These are phyloP conservation scores for Gillenia trifoliata DNA, from an alignment of 306 rosid genomes.

Conservation along the genomic window DNA sequence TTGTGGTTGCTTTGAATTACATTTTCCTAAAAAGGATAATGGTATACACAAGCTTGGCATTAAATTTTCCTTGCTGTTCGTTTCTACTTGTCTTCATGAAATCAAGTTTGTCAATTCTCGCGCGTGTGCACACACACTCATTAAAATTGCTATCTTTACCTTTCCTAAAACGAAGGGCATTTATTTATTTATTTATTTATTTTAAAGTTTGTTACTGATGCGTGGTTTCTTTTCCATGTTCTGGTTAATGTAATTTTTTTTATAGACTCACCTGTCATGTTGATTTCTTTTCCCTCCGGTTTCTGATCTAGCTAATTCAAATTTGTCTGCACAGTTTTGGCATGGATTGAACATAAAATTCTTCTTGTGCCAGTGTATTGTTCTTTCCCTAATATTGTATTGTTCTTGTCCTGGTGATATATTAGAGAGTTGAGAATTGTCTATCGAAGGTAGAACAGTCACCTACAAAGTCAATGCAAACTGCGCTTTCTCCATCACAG, in stretches of 20 bases:
- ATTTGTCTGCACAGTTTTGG: neutral
- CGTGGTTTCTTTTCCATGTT: neutral
- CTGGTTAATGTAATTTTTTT: neutral
- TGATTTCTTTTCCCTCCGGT: neutral
- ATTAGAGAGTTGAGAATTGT: conserved; percentile 54
- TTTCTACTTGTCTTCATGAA: neutral
- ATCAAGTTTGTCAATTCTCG: neutral
- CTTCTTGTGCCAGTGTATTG: neutral
- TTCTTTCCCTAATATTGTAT: neutral
- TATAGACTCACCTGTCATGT: neutral
- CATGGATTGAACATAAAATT: neutral
- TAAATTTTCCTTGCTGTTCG: neutral
- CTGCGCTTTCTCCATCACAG: conserved; percentile 65
- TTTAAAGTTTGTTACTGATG: neutral
- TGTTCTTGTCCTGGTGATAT: conserved; percentile 19
- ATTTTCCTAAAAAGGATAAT: neutral
- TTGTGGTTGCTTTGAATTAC: neutral
- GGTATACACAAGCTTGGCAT: neutral
- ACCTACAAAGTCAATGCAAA: conserved; percentile 62
- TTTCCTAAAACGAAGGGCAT: neutral
- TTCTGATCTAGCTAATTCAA: neutral
- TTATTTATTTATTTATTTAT: neutral
- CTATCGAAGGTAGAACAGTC: conserved; percentile 81
- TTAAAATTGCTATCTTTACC: neutral
- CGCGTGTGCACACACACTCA: too few species aligned